Percentiles rank a stretch among this genome's conserved stretches.
These are phyloP conservation scores for Polytrichum formosum DNA, from an alignment of 225 moss, liverwort and hornwort genomes.

Conservation along the genomic window DNA sequence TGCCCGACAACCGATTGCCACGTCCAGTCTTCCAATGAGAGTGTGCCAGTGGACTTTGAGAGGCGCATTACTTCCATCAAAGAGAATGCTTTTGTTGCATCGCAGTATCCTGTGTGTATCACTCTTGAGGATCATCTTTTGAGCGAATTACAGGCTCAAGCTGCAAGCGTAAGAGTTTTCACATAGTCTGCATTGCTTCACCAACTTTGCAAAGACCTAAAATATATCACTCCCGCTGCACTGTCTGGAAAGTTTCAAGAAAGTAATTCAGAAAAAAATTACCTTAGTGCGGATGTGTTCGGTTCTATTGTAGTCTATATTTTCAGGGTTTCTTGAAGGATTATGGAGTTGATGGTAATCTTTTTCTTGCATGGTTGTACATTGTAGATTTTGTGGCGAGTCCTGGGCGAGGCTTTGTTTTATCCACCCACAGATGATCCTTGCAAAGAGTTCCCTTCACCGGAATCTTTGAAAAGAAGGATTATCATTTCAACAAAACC, in stretches of 20 bases:
- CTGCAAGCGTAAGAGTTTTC: constrained; percentile 49
- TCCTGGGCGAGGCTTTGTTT: constrained; percentile 47
- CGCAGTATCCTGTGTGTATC: constrained; percentile 81
- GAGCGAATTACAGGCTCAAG: constrained; percentile 62
- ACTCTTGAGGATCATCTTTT: constrained; percentile 89
- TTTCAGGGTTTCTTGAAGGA: too few species aligned
- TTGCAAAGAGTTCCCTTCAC: constrained; percentile 60
- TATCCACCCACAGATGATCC: constrained; percentile 40
- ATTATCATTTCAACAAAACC: constrained; percentile 90
- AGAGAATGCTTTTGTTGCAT: constrained; percentile 65
- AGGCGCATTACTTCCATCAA: constrained; percentile 69
- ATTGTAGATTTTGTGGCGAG: constrained; percentile 40
- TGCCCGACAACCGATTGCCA: too few species aligned
- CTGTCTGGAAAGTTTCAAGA: too few species aligned
- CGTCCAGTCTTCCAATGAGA: too few species aligned
- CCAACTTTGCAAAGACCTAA: too few species aligned
- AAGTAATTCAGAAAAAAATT: background rate
- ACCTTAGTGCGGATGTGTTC: background rate
- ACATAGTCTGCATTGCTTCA: too few species aligned
- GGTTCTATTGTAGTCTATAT: background rate
- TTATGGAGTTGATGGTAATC: too few species aligned
- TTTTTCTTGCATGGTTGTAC: too few species aligned
- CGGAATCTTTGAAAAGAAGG: constrained; percentile 53
- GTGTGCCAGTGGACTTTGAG: constrained; percentile 63
- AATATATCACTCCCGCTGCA: too few species aligned